These are phyloP conservation scores for Wickerhamomyces pijperi DNA, from an alignment of 805 yeast species.

Conservation along the genomic window DNA sequence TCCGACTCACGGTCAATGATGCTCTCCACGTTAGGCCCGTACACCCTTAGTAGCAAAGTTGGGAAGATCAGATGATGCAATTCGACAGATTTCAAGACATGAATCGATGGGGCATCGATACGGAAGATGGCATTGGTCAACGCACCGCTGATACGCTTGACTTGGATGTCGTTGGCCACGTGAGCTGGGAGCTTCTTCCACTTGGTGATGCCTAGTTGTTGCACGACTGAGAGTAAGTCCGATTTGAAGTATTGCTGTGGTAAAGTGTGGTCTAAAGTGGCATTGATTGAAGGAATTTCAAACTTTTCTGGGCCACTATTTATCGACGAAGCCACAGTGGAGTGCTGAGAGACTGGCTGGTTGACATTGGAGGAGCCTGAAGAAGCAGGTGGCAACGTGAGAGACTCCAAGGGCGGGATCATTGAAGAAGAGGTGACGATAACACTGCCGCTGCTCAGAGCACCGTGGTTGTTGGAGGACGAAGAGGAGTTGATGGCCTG, in stretches of 20 bases:
- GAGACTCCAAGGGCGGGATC: too few relatives aligned
- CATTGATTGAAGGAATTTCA: constrained; percentile 38
- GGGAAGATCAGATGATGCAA: constrained; percentile 35
- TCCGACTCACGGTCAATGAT: constrained; percentile 83
- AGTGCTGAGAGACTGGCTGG: not conserved
- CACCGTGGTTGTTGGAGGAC: not conserved
- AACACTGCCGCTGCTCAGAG: not conserved
- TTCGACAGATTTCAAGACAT: constrained; percentile 22
- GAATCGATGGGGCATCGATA: constrained; percentile 43
- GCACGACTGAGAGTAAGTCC: constrained; percentile 58
- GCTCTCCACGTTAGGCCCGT: constrained; percentile 78
- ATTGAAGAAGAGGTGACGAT: too few relatives aligned
- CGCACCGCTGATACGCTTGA: constrained; percentile 80
- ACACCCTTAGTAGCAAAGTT: constrained; percentile 63
- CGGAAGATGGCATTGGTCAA: constrained; percentile 83
- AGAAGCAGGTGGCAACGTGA: too few relatives aligned
- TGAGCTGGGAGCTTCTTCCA: constrained; percentile 47
- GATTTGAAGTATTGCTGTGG: constrained; percentile 81
- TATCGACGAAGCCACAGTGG: not conserved
- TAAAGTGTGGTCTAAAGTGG: constrained; percentile 58
- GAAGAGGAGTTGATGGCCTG: constrained; percentile 1
- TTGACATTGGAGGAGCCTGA: not conserved
- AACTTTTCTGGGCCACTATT: constrained; percentile 1
- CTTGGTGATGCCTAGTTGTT: constrained; percentile 55
- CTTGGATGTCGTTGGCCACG: constrained; percentile 31